Conservation (phyloP, 352 stramenopile genomes). For the Peronospora farinosa region DNA sequence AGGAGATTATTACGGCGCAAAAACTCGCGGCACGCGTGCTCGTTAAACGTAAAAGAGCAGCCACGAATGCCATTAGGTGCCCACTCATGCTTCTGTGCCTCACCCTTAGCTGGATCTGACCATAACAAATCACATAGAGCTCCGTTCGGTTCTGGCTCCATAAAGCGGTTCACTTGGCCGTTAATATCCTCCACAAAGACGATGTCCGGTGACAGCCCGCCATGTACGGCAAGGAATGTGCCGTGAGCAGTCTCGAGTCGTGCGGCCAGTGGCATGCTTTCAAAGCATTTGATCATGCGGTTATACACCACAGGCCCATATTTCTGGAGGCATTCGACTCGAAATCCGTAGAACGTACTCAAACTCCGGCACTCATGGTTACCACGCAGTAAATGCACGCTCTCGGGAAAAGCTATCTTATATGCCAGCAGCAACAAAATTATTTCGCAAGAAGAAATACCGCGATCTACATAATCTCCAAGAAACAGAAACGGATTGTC, state of each 20-base stretch:
- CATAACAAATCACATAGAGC: conserved; percentile 98
- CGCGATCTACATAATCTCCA: conserved; percentile 89
- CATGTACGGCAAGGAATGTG: conserved; percentile 64
- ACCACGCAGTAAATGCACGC: conserved; percentile 97
- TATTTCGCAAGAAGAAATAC: conserved; percentile 95
- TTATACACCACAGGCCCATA: conserved; percentile 77
- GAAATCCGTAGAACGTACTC: conserved; percentile 99
- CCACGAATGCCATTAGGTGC: conserved; percentile 59
- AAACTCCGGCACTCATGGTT: conserved; percentile 99
- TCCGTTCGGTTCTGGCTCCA: conserved; percentile 76
- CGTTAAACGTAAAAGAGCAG: conserved; percentile 80
- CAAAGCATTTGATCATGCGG: conserved; percentile 77
- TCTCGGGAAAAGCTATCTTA: conserved; percentile 97
- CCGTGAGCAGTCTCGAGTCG: conserved; percentile 54
- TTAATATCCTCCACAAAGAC: conserved; percentile 71
- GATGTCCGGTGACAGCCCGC: conserved; percentile 69
- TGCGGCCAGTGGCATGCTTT: conserved; percentile 71
- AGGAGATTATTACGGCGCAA: conserved; percentile 59
- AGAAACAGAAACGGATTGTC: conserved; percentile 97
- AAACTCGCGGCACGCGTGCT: conserved; percentile 56
- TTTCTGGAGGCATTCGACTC: conserved; percentile 92
- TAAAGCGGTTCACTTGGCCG: conserved; percentile 60
- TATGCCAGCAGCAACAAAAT: conserved; percentile 95
- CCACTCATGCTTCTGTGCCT: conserved; percentile 42
- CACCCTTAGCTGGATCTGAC: conserved; percentile 96